Evolutionary conservation across 306 rosid genomes (phyloP).

Genomic region (Abrus precatorius): DNA sequence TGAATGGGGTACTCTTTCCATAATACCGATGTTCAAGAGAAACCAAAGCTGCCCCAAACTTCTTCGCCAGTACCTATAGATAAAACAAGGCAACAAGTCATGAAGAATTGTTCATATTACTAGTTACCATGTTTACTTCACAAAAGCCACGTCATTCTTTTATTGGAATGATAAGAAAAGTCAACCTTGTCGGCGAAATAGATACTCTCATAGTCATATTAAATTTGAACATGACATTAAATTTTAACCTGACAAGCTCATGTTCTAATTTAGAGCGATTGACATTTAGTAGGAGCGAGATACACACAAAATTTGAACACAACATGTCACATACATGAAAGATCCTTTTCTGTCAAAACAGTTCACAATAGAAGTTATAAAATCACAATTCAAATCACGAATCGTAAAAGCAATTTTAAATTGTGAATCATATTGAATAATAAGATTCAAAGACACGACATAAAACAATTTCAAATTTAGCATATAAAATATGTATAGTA

Average conservation of each 20-base stretch:
- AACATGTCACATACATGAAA: no score
- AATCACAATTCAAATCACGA: no score
- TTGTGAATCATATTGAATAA: no score
- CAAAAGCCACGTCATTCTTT: conserved; percentile 10
- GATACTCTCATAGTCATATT: no score
- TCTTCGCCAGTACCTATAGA: conserved; percentile 85
- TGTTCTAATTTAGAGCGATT: neutral
- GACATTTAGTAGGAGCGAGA: neutral
- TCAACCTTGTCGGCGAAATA: neutral
- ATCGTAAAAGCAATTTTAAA: no score
- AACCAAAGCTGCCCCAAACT: conserved; percentile 94
- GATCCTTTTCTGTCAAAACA: no score
- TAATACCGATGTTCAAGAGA: conserved; percentile 96
- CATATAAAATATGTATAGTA: no score
- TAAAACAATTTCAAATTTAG: no score
- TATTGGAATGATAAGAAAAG: neutral
- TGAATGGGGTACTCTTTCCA: conserved; percentile 82
- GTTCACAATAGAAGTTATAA: no score
- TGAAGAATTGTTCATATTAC: conserved; percentile 2
- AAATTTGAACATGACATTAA: neutral
- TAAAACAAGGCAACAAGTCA: conserved; percentile 44
- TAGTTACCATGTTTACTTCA: conserved; percentile 8
- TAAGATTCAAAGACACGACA: no score
- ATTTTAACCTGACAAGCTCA: neutral
- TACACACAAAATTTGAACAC: no score